phyloP scores from a whole-genome alignment of 768 basidiomycete species.

The Leccinellum albellum region DNA sequence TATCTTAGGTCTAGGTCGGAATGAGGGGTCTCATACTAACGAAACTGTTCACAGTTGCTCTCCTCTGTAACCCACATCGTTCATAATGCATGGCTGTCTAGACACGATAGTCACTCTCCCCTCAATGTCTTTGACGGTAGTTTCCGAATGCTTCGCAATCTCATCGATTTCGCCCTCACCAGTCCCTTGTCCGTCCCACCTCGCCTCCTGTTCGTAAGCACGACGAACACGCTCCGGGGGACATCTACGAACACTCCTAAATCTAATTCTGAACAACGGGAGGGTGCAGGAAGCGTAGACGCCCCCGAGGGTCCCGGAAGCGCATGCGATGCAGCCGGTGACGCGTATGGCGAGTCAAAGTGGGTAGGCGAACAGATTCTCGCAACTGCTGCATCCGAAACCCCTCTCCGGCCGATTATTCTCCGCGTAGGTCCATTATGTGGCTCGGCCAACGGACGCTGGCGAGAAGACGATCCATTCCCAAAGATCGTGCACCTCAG shows the following conservation, averaged over 20 bases:
- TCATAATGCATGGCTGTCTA: slow-evolving; percentile 28
- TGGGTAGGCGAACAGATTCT: slow-evolving; percentile 26
- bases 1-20: neutral
- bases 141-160: slow-evolving; percentile 22
- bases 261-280: neutral
- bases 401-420: slow-evolving; percentile 23
- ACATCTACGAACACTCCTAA: neutral
- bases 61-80: slow-evolving; percentile 36
- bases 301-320: neutral
- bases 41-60: slow-evolving; percentile 8
- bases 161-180: slow-evolving; percentile 36
- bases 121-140: slow-evolving; percentile 10
- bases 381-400: slow-evolving; percentile 11
- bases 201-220: slow-evolving; percentile 34
- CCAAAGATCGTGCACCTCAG: slow-evolving; percentile 31
- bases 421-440: slow-evolving; percentile 38
- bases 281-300: neutral
- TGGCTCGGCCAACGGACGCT: slow-evolving; percentile 35
- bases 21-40: neutral
- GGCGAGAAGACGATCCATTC: slow-evolving; percentile 38
- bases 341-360: slow-evolving; percentile 16
- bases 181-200: slow-evolving; percentile 28
- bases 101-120: neutral
- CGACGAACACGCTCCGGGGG: slow-evolving; percentile 10
- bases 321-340: slow-evolving; percentile 12